phyloP scores from a whole-genome alignment of 176 grass and related monocot species.

The Avena atlantica region DNA sequence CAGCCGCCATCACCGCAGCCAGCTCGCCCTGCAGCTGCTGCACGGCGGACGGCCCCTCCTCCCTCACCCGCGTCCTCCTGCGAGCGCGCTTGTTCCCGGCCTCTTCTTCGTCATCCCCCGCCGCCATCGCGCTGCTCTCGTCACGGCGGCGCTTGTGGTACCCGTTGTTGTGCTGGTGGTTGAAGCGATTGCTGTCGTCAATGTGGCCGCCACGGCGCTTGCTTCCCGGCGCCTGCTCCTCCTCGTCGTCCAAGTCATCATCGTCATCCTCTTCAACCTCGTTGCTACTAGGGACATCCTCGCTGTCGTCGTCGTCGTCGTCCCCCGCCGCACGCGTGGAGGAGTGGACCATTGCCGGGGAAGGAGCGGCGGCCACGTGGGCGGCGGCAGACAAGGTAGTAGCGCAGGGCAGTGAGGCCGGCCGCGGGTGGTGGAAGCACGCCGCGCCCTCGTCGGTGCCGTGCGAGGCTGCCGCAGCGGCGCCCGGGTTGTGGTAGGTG shows the following conservation, averaged over 20 bases:
- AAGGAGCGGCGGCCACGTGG: slow-evolving; percentile 7
- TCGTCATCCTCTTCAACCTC: slow-evolving; percentile 42
- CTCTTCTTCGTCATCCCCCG: slow-evolving; percentile 42
- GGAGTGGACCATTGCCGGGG: slow-evolving; percentile 40
- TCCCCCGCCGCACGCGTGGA: slow-evolving; percentile 29
- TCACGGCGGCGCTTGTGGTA: slow-evolving; percentile 36
- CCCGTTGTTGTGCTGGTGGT: slow-evolving; percentile 37
- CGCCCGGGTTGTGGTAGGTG: too few relatives aligned
- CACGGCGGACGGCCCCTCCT: slow-evolving; percentile 31
- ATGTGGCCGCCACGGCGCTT: slow-evolving; percentile 19
- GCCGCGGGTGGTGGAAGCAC: slow-evolving; percentile 59
- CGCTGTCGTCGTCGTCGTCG: slow-evolving; percentile 59
- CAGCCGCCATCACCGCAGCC: slow-evolving; percentile 26
- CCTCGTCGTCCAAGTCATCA: slow-evolving; percentile 7
- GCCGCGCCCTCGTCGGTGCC: neutral
- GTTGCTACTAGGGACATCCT: slow-evolving; percentile 32
- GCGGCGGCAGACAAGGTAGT: slow-evolving; percentile 33
- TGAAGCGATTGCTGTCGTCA: neutral
- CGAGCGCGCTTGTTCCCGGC: slow-evolving; percentile 19
- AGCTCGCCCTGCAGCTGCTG: slow-evolving; percentile 72
- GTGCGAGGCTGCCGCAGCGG: slow-evolving; percentile 13
- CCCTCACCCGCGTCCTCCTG: neutral
- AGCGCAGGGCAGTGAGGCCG: slow-evolving; percentile 14
- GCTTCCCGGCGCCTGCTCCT: slow-evolving; percentile 2
- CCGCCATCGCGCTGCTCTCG: slow-evolving; percentile 41